A percentile compares a stretch with the other conserved stretches of the same genome.
phyloP scores from a whole-genome alignment of 2,329 filamentous ascomycete genomes.

The Pseudogymnoascus sp. region DNA sequence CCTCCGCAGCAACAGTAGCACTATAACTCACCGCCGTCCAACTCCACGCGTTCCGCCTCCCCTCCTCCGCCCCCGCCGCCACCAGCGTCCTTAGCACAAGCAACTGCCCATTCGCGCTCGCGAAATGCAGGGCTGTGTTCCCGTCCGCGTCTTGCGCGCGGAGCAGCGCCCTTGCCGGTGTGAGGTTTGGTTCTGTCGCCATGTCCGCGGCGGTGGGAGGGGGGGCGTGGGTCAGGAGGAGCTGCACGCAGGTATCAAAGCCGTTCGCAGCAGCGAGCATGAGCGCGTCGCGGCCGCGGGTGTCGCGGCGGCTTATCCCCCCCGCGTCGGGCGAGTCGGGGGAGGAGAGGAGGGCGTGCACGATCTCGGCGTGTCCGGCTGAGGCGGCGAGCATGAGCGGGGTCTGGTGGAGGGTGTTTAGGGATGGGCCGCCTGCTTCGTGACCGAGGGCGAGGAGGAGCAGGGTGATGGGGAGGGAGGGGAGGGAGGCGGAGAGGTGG shows the following conservation, averaged over 20 bases:
- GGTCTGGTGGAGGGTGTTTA: constrained; percentile 74
- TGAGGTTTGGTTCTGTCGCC: constrained; percentile 6
- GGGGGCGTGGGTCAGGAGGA: constrained; percentile 53
- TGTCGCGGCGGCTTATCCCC: constrained; percentile 57
- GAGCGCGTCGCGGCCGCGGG: constrained; percentile 61
- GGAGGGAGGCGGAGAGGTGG: no score
- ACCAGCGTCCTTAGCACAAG: constrained; percentile 69
- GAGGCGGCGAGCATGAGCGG: constrained; percentile 70
- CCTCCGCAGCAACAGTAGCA: constrained; percentile 72
- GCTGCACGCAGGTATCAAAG: constrained; percentile 56
- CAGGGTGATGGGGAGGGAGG: constrained; percentile 59
- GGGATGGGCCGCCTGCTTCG: constrained; percentile 57
- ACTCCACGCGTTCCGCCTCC: constrained; percentile 63
- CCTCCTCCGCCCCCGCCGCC: constrained; percentile 67
- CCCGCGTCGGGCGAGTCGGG: constrained; percentile 32
- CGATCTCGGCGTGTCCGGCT: constrained; percentile 63
- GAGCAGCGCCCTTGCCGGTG: constrained; percentile 25
- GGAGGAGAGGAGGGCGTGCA: constrained; percentile 65
- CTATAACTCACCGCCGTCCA: constrained; percentile 83
- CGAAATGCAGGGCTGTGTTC: constrained; percentile 84
- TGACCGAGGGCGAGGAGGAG: constrained; percentile 67
- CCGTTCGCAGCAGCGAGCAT: constrained; percentile 55
- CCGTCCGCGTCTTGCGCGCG: constrained; percentile 57
- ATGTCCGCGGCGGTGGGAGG: constrained; percentile 29
- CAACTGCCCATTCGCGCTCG: constrained; percentile 71